Evolutionary conservation across 257 asterid species (phyloP).

Genomic region (Misopates orontium): DNA sequence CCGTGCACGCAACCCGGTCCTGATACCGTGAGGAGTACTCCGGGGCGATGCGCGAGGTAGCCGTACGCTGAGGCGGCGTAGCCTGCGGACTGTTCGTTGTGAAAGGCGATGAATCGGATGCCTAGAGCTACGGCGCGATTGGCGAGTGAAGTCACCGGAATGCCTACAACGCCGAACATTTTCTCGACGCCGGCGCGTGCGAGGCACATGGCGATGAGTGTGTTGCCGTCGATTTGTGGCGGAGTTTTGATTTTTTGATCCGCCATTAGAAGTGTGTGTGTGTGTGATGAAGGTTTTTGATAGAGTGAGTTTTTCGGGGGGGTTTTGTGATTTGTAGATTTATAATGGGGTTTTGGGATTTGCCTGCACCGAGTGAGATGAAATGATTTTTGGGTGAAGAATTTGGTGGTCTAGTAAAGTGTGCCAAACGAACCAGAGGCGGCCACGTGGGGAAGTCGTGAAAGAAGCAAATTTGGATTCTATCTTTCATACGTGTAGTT

Average conservation of each 20-base stretch:
- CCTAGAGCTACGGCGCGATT: constrained; percentile 71
- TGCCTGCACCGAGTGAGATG: no score
- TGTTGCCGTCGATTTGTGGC: constrained; percentile 55
- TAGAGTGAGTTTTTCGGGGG: no score
- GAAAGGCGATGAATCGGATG: constrained; percentile 87
- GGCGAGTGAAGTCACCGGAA: constrained; percentile 86
- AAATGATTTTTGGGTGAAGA: no score
- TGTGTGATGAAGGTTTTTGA: no score
- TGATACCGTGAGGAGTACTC: constrained; percentile 86
- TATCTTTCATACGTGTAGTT: no score
- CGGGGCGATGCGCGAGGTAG: constrained; percentile 83
- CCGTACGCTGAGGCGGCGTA: constrained; percentile 99
- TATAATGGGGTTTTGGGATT: no score
- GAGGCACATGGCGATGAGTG: constrained; percentile 70
- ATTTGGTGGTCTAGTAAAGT: no score
- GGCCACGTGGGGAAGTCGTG: no score
- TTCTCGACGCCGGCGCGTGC: constrained; percentile 63
- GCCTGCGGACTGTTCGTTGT: constrained; percentile 96
- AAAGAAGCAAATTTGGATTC: no score
- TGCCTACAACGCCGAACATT: constrained; percentile 93
- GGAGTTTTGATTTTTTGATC: constrained; percentile 28
- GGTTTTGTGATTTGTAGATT: no score
- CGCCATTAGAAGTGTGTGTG: constrained; percentile 42
- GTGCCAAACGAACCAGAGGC: no score
- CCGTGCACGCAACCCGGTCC: constrained; percentile 98